Evolutionary conservation across 2,329 filamentous ascomycete genomes (phyloP), one percentile per base, ranked within the genome.

Genomic region (Penicillium griseofulvum): DNA sequence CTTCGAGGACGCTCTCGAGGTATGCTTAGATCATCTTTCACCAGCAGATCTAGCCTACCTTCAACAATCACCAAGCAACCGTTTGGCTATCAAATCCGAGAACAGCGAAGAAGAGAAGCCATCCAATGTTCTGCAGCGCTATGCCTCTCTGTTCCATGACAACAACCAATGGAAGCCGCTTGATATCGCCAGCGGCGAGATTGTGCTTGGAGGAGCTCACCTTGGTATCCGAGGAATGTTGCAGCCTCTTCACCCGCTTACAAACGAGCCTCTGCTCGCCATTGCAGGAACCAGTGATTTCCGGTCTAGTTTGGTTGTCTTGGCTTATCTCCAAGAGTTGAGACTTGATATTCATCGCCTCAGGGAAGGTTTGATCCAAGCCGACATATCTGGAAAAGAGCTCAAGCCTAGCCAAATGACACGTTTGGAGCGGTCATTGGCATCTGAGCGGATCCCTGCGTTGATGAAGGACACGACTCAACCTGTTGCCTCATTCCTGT

Each of bases 351-450:
- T 74, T 22, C 70, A 73, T 53, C 62, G 60, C 24, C 64, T 76
- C 14, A 70, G 68, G 33, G 69, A 75, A 51, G 54, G 60, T 14
- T 56, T 76, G 43, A 54, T 65, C 12, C 64, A 61, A 41, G 69
- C 73, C 8, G 65, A 74, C 38, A 61, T 68, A 42, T 66, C 68
- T 26, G 68, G 66, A 19, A 67, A 67, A 38, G 59, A 62, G 29
- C 68, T 75, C 19, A 76, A 74, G 49, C 72, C 74, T 22, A 74
- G 73, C 39, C 70, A 76, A 52, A 76, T 76, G 74, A 76, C 63
- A 39, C 69, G 66, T 5, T 51, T 76, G 42, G 73, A 76, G 53
- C 66, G 74, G n/a, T 76, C 74, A 22, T 57, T 76, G 45, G 74
- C 74, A 48, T 75, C 74, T 11, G 60, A 55, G 36, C 68, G 72